These are phyloP conservation scores for Botrytis medusae DNA, from an alignment of 2,329 filamentous ascomycete species.

Conservation along the genomic window DNA sequence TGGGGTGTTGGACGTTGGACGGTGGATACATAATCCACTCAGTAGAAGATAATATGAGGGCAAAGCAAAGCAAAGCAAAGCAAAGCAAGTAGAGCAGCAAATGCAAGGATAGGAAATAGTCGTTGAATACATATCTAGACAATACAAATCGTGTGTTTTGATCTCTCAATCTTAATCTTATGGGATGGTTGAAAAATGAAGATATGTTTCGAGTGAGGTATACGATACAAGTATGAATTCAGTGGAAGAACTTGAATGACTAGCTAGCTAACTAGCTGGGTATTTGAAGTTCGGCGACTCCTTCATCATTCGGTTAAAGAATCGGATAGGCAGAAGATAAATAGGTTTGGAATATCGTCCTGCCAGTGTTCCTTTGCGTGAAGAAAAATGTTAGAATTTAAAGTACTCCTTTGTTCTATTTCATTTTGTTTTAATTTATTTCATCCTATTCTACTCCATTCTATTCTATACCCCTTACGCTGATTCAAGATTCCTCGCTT, in stretches of 20 bases:
- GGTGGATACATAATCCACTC: neutral
- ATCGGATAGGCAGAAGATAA: neutral
- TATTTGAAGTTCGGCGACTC: neutral
- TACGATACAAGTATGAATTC: too few relatives aligned
- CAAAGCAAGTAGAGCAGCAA: neutral
- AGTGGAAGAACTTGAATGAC: too few relatives aligned
- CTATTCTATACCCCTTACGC: neutral
- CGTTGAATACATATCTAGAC: neutral
- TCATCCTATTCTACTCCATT: neutral
- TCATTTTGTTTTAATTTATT: neutral
- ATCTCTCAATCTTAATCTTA: neutral
- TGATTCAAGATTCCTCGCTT: slow-evolving; percentile 27
- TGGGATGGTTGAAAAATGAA: neutral
- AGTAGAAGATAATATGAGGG: neutral
- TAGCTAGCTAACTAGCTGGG: too few relatives aligned
- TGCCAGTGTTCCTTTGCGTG: neutral
- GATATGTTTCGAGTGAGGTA: neutral
- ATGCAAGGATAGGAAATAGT: neutral
- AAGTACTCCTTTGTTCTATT: neutral
- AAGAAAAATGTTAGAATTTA: neutral
- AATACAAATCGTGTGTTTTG: neutral
- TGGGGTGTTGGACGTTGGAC: neutral
- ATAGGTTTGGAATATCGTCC: neutral
- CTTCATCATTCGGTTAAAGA: neutral
- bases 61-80: neutral